These are phyloP conservation scores for Backusella westeae DNA, from an alignment of 192 early-diverging fungal genomes.

Conservation along the genomic window DNA sequence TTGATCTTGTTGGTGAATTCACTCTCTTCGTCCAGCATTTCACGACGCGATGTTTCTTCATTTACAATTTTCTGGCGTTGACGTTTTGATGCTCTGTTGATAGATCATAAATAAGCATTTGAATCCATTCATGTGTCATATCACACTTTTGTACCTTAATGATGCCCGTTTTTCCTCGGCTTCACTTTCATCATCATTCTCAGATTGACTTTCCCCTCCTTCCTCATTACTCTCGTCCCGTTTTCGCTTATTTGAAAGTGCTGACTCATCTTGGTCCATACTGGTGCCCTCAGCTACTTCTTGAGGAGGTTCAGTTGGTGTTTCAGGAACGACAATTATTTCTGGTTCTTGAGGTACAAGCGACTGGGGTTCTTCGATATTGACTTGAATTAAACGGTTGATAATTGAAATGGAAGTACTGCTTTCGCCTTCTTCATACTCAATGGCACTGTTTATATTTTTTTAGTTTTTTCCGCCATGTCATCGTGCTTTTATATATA, in stretches of 20 bases:
- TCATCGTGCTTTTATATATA: background rate
- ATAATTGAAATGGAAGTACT: background rate
- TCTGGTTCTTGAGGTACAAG: background rate
- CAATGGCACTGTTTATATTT: background rate
- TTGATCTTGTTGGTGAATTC: slow-evolving; percentile 19
- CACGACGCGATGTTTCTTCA: slow-evolving; percentile 23
- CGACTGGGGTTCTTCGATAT: background rate
- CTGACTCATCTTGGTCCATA: background rate
- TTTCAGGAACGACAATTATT: background rate
- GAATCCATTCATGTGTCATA: background rate
- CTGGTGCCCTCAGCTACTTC: background rate
- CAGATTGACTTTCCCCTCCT: slow-evolving; percentile 12
- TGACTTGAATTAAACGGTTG: background rate
- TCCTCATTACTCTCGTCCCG: slow-evolving; percentile 9
- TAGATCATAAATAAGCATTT: background rate
- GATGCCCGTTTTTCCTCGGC: slow-evolving; percentile 30
- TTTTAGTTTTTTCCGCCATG: background rate
- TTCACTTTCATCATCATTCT: slow-evolving; percentile 26
- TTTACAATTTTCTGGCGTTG: slow-evolving; percentile 31
- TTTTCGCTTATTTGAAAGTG: background rate
- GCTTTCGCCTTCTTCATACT: background rate
- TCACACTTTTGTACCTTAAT: slow-evolving; percentile 27
- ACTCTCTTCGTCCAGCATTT: slow-evolving; percentile 32
- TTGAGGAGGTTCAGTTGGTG: background rate
- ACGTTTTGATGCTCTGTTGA: slow-evolving; percentile 34